Percentiles rank a stretch among this genome's conserved stretches.
These are phyloP conservation scores for Nemania serpens DNA, from an alignment of 2,329 filamentous ascomycete species.

Conservation along the genomic window DNA sequence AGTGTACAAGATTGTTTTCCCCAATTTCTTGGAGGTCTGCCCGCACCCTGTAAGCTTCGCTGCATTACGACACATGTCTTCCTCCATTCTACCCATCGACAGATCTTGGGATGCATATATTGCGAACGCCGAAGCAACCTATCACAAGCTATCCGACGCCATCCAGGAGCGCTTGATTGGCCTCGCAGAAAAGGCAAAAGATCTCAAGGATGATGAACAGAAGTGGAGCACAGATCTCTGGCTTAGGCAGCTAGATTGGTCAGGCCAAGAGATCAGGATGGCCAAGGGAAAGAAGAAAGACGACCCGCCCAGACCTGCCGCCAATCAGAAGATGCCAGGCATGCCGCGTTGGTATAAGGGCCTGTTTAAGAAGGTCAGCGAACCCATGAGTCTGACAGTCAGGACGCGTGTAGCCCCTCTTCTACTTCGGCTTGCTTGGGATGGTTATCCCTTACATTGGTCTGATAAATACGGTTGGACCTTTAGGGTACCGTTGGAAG, in stretches of 20 bases:
- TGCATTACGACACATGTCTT: conserved; percentile 87
- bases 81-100: conserved; percentile 89
- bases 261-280: conserved; percentile 88
- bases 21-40: conserved; percentile 84
- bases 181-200: conserved; percentile 77
- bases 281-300: conserved; percentile 87
- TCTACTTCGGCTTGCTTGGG: conserved; percentile 83
- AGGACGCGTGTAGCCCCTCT: conserved; percentile 87
- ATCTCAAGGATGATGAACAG: conserved; percentile 70
- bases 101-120: conserved; percentile 87
- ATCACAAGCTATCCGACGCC: conserved; percentile 74
- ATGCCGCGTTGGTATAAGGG: conserved; percentile 98
- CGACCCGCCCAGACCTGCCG: conserved; percentile 76
- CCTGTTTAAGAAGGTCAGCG: conserved; percentile 71
- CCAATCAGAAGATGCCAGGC: conserved; percentile 88
- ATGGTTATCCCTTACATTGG: conserved; percentile 88
- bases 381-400: conserved; percentile 77
- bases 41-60: conserved; percentile 98
- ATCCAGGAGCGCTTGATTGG: conserved; percentile 75
- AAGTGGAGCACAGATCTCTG: conserved; percentile 83
- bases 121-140: conserved; percentile 81
- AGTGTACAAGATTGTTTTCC: conserved; percentile 93
- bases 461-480: conserved; percentile 93
- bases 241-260: conserved; percentile 94
- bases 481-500: conserved; percentile 71